Percentiles rank a stretch among this genome's conserved stretches.
Evolutionary conservation across 1,284 basidiomycete genomes (phyloP).

Genomic region (Puccinia polysora): DNA sequence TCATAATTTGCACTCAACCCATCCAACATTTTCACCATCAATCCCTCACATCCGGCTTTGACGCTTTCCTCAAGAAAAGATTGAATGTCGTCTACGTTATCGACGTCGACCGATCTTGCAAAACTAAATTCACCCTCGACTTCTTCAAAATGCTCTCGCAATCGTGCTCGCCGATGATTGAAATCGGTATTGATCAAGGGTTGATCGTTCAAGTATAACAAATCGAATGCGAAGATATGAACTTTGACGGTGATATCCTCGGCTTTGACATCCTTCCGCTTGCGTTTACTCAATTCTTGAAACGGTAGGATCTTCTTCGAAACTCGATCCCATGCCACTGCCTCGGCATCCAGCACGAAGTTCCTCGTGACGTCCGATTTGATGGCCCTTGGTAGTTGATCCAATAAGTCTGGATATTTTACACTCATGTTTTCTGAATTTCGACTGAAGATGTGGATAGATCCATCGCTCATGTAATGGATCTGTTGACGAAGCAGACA

Average conservation of each 20-base stretch:
- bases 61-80: conserved; percentile 91
- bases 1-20: conserved; percentile 88
- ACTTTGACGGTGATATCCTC: conserved; percentile 95
- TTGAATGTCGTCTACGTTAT: conserved; percentile 89
- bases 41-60: conserved; percentile 94
- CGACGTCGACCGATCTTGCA: conserved; percentile 81
- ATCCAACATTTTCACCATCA: conserved; percentile 99
- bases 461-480: conserved; percentile 73
- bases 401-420: conserved; percentile 95
- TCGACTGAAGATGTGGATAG: conserved; percentile 81
- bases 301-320: conserved; percentile 79
- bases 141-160: conserved; percentile 72
- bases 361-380: conserved; percentile 68
- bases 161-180: conserved; percentile 68
- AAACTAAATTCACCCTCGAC: conserved; percentile 89
- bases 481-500: conserved; percentile 63
- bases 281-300: conserved; percentile 90
- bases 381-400: conserved; percentile 82
- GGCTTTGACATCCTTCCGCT: conserved; percentile 93
- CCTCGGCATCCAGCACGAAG: conserved; percentile 93
- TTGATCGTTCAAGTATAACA: conserved; percentile 88
- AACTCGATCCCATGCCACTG: conserved; percentile 85
- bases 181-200: conserved; percentile 60
- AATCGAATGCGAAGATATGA: conserved; percentile 90
- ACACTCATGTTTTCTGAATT: conserved; percentile 99